Evolutionary conservation across 176 grass and related monocot genomes (phyloP).

Genomic region (Luzula sylvatica): DNA sequence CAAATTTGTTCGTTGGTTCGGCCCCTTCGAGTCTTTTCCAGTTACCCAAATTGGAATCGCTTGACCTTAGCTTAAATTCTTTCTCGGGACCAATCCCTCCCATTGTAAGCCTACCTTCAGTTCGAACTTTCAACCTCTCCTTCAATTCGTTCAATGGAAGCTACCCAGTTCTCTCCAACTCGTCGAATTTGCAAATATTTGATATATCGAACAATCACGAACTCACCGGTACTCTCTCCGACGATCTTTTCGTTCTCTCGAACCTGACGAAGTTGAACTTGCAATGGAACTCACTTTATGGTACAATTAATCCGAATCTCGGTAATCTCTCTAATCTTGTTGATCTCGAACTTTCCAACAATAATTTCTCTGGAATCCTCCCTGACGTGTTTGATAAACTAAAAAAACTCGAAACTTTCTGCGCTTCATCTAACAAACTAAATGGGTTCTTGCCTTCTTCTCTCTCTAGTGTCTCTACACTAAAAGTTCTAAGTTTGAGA

Average conservation of each 20-base stretch:
- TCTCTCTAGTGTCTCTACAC: slow-evolving; percentile 31
- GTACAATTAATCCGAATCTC: slow-evolving; percentile 25
- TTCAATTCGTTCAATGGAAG: slow-evolving; percentile 49
- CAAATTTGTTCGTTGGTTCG: slow-evolving; percentile 35
- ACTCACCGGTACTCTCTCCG: slow-evolving; percentile 44
- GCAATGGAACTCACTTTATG: slow-evolving; percentile 49
- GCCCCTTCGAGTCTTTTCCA: slow-evolving; percentile 24
- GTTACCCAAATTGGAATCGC: slow-evolving; percentile 29
- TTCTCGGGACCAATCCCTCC: slow-evolving; percentile 44
- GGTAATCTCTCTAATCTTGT: slow-evolving; percentile 57
- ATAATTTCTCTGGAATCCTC: slow-evolving; percentile 45
- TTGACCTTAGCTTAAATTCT: slow-evolving; percentile 70
- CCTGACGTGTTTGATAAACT: slow-evolving; percentile 63
- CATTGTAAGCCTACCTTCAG: slow-evolving; percentile 28
- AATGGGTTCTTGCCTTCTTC: slow-evolving; percentile 47
- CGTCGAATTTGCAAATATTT: slow-evolving; percentile 39
- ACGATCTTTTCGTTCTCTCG: slow-evolving; percentile 45
- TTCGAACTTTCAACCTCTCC: slow-evolving; percentile 59
- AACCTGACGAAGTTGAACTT: slow-evolving; percentile 36
- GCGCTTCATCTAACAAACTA: slow-evolving; percentile 40
- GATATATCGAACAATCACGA: slow-evolving; percentile 46
- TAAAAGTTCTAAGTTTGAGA: slow-evolving; percentile 56
- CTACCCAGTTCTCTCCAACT: slow-evolving; percentile 39
- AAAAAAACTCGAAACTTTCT: slow-evolving; percentile 43
- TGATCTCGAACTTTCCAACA: slow-evolving; percentile 56